Percentiles rank a stretch among this genome's conserved stretches.
Evolutionary conservation across 495 filamentous ascomycete genomes (phyloP).

Genomic region (Aspergillus ostianus): DNA sequence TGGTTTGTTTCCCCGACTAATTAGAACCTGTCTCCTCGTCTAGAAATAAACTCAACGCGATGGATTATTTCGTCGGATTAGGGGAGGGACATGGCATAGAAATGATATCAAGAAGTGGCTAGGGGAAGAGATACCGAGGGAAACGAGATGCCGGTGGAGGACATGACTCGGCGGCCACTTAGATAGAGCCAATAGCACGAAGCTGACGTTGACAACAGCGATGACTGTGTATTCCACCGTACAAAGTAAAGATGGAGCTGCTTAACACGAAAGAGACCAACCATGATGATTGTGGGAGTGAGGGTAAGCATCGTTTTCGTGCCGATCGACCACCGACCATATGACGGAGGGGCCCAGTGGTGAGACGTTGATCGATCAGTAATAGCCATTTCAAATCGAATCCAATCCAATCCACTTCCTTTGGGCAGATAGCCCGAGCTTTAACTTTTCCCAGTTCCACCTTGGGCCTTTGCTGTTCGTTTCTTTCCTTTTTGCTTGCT

Average conservation of each 20-base stretch:
- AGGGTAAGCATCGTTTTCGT: background rate
- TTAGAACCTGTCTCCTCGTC: background rate
- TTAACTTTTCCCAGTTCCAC: background rate
- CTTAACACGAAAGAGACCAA: no score
- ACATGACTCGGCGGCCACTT: background rate
- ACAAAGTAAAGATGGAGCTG: no score
- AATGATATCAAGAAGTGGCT: background rate
- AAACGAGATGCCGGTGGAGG: background rate
- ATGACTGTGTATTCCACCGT: no score
- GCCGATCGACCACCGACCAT: background rate
- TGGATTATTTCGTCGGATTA: background rate
- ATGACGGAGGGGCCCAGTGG: background rate
- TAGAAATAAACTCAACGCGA: conserved; percentile 29
- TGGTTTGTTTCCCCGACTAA: background rate
- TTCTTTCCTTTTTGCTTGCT: conserved; percentile 2
- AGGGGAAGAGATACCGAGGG: background rate
- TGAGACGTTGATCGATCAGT: background rate
- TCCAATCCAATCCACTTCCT: background rate
- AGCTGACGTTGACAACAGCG: background rate
- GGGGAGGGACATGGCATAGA: background rate
- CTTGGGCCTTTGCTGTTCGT: background rate
- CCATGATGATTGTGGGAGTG: no score
- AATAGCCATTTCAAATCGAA: no score
- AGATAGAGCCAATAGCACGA: background rate
- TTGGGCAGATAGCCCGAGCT: background rate